phyloP scores from a whole-genome alignment of 2,329 filamentous ascomycete species.

The Knufia petricola region DNA sequence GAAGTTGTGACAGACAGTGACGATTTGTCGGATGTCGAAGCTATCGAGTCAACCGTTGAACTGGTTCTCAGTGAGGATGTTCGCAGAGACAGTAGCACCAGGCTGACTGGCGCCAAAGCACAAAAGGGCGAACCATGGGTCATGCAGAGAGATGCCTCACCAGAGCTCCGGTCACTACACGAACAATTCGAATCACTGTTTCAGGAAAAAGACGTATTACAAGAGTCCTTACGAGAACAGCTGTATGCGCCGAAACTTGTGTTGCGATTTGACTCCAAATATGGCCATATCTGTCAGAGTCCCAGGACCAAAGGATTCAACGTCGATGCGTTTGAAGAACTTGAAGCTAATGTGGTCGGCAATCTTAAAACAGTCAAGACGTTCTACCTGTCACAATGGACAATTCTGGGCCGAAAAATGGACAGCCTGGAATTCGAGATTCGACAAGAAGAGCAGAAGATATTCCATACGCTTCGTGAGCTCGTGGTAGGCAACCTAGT shows the following conservation, averaged over 20 bases:
- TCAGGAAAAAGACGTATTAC: conserved; percentile 52
- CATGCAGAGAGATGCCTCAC: conserved; percentile 58
- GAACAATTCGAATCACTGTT: conserved; percentile 51
- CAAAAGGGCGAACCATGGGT: conserved; percentile 49
- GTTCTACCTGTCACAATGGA: conserved; percentile 79
- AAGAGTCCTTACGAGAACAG: conserved; percentile 50
- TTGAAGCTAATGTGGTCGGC: conserved; percentile 49
- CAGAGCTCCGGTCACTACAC: conserved; percentile 58
- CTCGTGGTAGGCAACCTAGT: conserved; percentile 73
- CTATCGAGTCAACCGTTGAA: conserved; percentile 52
- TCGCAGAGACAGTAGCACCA: neutral
- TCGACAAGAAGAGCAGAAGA: conserved; percentile 69
- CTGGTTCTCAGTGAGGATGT: neutral
- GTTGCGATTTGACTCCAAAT: conserved; percentile 74
- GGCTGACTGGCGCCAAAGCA: conserved; percentile 23
- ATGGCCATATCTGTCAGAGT: conserved; percentile 86
- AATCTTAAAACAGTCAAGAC: conserved; percentile 76
- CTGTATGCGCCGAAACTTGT: conserved; percentile 58
- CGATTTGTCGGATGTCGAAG: conserved; percentile 60
- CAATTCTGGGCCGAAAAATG: conserved; percentile 64
- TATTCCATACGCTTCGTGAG: conserved; percentile 65
- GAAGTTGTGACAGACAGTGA: conserved; percentile 61
- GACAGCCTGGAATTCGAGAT: conserved; percentile 72
- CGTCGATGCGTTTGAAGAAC: conserved; percentile 39
- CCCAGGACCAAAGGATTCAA: conserved; percentile 52